Base-by-base conservation (phyloP, 1,284 basidiomycete genomes). In the Laetiporus sulphureus region DNA sequence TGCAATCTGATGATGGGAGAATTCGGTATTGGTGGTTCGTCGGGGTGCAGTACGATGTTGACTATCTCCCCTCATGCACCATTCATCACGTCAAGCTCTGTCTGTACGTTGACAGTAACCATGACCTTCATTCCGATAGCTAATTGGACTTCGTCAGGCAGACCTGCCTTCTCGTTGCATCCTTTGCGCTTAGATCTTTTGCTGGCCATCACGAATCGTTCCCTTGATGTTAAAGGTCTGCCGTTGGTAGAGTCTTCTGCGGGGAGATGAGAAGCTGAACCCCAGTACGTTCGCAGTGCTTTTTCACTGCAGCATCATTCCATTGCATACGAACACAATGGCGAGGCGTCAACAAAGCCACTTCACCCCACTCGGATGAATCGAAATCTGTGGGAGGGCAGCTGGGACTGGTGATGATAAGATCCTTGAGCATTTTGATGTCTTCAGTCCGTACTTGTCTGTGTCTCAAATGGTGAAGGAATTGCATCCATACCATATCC, bases 71-170 rank as follows among this genome's bases (percentile, higher is more conserved):
- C 64, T 4, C 59, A 43, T 1, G 63, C 55, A 1, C 69, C 64
- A 39, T 71, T 71, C 0, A 64, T 55, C 0, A 71, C 46, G 41
- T 71, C 66, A 0, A 65, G 49, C 25, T 71, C 65, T 1, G 65
- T 70, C 29, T 65, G 55, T 1, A 71, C 43, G 40, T 71, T 72
- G 1, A 44, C 32, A 0, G 60, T 64, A 0, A 72, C 66, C 63
- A 72, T 66, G 0, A 64, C 65, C 41, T 62, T 64, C 66, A 69
- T 68, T 0, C 71, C 69, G 1, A 66, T 50, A 0, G 63, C 62
- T 0, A 73, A n/a, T 31, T 63, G 50, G 4, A 70, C 43, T 21
- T 25, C 16, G 15, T 36, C 34, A 4, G 40, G 19, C 16, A 42
- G 27, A 4, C 13, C 6, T 25, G n/a, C n/a, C n/a, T 5, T 27